phyloP scores from a whole-genome alignment of 1,139 yeast genomes.

The Blastobotrys serpentis region DNA sequence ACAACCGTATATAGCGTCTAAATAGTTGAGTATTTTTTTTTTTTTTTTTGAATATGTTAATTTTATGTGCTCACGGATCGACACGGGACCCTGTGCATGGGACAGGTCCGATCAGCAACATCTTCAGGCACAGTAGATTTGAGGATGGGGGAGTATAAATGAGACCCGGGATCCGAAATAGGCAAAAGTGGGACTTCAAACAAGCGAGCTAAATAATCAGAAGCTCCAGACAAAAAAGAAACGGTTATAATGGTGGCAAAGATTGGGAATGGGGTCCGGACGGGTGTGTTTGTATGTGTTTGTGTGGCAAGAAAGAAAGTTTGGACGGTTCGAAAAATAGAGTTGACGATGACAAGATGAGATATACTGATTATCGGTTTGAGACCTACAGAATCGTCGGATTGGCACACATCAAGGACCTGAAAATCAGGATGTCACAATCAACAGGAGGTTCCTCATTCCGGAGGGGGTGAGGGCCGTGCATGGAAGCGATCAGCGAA shows the following conservation, averaged over 20 bases:
- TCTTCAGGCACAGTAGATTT: not conserved
- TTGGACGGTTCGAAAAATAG: not conserved
- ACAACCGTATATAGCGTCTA: not conserved
- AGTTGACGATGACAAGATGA: not conserved
- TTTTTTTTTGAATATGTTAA: no score
- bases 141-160: not conserved
- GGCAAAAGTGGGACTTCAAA: not conserved
- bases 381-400: not conserved
- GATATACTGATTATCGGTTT: not conserved
- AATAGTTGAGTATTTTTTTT: no score
- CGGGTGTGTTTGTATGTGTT: not conserved
- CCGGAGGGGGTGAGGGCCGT: not conserved
- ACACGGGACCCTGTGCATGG: not conserved
- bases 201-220: no score
- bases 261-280: not conserved
- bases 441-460: not conserved
- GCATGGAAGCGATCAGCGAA: not conserved
- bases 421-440: not conserved
- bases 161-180: not conserved
- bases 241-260: not conserved
- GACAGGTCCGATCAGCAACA: not conserved
- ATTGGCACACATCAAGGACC: not conserved
- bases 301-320: not conserved
- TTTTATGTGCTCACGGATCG: no score
- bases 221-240: no score